Conservation (phyloP, 1,284 basidiomycete species). For the Trametes sp. region DNA sequence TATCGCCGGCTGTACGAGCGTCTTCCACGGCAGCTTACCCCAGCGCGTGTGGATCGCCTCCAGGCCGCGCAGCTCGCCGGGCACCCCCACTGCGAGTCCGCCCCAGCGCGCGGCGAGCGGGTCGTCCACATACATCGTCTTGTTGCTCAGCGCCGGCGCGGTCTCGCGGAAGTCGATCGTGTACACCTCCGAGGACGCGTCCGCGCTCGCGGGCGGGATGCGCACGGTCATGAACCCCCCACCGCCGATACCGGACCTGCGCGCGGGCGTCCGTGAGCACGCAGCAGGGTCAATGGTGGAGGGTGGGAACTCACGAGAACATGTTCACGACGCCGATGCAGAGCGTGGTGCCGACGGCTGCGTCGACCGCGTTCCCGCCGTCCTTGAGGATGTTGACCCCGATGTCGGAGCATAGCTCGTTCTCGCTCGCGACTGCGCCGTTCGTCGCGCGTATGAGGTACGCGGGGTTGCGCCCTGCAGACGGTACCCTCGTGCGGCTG, state of each 20-base stretch:
- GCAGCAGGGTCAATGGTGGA: background rate
- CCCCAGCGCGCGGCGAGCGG: conserved; percentile 68
- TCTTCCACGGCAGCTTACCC: conserved; percentile 81
- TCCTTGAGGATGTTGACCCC: conserved; percentile 80
- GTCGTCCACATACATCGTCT: conserved; percentile 75
- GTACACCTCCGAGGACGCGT: conserved; percentile 65
- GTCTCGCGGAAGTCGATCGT: conserved; percentile 91
- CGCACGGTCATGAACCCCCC: conserved; percentile 94
- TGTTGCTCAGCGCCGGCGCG: conserved; percentile 75
- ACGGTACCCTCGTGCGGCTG: conserved; percentile 27
- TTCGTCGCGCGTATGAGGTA: conserved; percentile 76
- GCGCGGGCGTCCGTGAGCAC: background rate
- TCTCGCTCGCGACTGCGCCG: conserved; percentile 91
- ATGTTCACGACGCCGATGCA: conserved; percentile 90
- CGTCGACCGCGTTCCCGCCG: conserved; percentile 93
- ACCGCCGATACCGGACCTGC: conserved; percentile 86
- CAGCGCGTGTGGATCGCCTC: conserved; percentile 82
- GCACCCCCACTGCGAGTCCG: conserved; percentile 85
- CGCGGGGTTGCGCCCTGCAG: conserved; percentile 64
- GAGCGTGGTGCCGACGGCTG: conserved; percentile 81
- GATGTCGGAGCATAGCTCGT: conserved; percentile 83
- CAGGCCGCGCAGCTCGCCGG: conserved; percentile 87
- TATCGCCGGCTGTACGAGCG: conserved; percentile 79
- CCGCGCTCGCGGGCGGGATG: conserved; percentile 61
- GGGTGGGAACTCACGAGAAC: conserved; percentile 72